phyloP scores from a whole-genome alignment of 345 rosid genomes.

The Brassica carinata region DNA sequence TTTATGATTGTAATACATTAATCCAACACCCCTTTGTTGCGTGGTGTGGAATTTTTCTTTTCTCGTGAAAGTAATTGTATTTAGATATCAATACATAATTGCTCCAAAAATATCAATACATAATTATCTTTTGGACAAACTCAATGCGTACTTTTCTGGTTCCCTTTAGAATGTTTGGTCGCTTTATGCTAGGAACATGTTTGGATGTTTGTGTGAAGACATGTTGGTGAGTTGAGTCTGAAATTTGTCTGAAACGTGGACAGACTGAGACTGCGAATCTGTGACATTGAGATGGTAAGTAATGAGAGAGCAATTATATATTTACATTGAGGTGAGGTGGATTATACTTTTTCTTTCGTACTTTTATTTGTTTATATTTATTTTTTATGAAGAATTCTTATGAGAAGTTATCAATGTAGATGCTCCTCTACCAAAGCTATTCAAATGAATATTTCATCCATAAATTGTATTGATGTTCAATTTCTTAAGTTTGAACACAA shows the following conservation, averaged over 20 bases:
- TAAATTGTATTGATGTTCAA: too few relatives aligned
- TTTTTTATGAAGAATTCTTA: too few relatives aligned
- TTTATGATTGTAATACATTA: conserved; percentile 20
- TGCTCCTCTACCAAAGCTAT: too few relatives aligned
- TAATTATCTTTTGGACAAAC: not conserved
- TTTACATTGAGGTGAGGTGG: not conserved
- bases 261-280: not conserved
- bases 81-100: not conserved
- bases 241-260: conserved; percentile 19
- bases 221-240: conserved; percentile 16
- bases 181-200: conserved; percentile 12
- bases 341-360: too few relatives aligned
- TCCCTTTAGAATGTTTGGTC: not conserved
- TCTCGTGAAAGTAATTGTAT: conserved; percentile 13
- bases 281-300: conserved; percentile 1
- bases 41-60: conserved; percentile 31
- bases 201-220: conserved; percentile 13
- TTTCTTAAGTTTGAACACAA: too few relatives aligned
- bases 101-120: not conserved
- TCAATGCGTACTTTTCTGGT: too few relatives aligned
- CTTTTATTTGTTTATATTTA: too few relatives aligned
- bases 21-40: conserved; percentile 30
- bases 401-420: too few relatives aligned
- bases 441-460: too few relatives aligned
- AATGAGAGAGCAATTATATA: not conserved